These are phyloP conservation scores for Petasospora fabianii DNA, from an alignment of 1,139 yeast genomes.

Conservation along the genomic window DNA sequence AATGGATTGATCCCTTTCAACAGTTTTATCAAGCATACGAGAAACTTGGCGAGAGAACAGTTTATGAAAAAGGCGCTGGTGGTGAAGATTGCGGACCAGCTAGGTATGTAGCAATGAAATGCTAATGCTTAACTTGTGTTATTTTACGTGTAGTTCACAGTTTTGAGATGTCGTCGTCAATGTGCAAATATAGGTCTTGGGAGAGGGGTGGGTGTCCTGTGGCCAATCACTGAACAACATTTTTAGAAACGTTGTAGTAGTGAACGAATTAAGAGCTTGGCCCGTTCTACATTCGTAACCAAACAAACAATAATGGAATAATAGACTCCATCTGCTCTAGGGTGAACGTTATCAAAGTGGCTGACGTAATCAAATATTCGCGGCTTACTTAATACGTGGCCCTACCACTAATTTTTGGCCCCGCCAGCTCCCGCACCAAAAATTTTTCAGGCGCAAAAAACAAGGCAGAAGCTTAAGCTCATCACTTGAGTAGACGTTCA, in stretches of 20 bases:
- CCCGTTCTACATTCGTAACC: no score
- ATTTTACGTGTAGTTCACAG: no score
- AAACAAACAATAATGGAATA: no score
- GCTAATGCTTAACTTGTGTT: no score
- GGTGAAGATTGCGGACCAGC: slow-evolving; percentile 32
- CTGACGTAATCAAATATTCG: slow-evolving; percentile 1
- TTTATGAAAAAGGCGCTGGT: slow-evolving; percentile 47
- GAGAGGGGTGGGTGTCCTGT: no score
- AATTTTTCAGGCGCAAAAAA: slow-evolving; percentile 15
- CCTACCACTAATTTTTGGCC: background rate
- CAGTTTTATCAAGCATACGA: slow-evolving; percentile 50
- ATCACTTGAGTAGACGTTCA: background rate
- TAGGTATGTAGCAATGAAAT: slow-evolving; percentile 13
- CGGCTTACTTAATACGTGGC: slow-evolving; percentile 4
- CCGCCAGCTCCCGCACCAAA: slow-evolving; percentile 5
- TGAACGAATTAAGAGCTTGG: no score
- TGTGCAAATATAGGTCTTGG: no score
- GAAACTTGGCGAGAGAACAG: slow-evolving; percentile 73
- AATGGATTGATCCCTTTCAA: slow-evolving; percentile 44
- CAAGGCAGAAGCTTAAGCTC: slow-evolving; percentile 1
- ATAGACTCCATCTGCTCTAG: no score
- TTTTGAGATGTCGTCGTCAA: no score
- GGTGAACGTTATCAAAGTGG: no score
- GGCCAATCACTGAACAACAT: no score
- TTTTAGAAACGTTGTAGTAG: background rate